Conservation (phyloP, 805 yeast genomes). For the Lachancea lanzarotensis region DNA sequence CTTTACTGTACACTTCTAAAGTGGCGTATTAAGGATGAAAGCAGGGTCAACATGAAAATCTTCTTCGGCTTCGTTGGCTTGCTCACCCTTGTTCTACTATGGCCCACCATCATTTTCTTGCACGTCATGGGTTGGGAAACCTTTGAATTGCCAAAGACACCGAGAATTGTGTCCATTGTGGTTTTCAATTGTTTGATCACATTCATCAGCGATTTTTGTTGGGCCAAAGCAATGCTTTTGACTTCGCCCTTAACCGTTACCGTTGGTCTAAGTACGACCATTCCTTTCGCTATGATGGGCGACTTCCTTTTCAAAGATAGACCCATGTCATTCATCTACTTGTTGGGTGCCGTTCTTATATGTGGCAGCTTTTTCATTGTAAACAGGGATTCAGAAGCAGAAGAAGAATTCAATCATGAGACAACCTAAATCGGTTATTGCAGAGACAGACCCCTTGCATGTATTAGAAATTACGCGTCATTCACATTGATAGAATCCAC, state of each 20-base stretch:
- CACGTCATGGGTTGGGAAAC: constrained; percentile 59
- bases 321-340: constrained; percentile 52
- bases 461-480: constrained; percentile 1
- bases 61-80: constrained; percentile 95
- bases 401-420: constrained; percentile 39
- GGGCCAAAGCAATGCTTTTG: constrained; percentile 92
- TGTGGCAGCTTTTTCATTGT: constrained; percentile 77
- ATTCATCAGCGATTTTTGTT: constrained; percentile 81
- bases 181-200: constrained; percentile 67
- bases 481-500: neutral
- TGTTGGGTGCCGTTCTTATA: constrained; percentile 75
- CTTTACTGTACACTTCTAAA: constrained; percentile 82
- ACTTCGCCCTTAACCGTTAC: constrained; percentile 95
- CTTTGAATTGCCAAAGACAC: constrained; percentile 61
- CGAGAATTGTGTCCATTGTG: constrained; percentile 47
- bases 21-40: constrained; percentile 62
- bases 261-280: constrained; percentile 87
- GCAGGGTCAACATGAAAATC: constrained; percentile 71
- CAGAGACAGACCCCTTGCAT: neutral
- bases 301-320: constrained; percentile 71
- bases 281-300: constrained; percentile 90
- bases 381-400: constrained; percentile 71
- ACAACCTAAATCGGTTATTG: neutral
- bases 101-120: constrained; percentile 75
- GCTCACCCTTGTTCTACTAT: constrained; percentile 61